A percentile compares a stretch with the other conserved stretches of the same genome.
Conservation (phyloP, 257 asterid genomes). For the Orobanche coerulescens region DNA sequence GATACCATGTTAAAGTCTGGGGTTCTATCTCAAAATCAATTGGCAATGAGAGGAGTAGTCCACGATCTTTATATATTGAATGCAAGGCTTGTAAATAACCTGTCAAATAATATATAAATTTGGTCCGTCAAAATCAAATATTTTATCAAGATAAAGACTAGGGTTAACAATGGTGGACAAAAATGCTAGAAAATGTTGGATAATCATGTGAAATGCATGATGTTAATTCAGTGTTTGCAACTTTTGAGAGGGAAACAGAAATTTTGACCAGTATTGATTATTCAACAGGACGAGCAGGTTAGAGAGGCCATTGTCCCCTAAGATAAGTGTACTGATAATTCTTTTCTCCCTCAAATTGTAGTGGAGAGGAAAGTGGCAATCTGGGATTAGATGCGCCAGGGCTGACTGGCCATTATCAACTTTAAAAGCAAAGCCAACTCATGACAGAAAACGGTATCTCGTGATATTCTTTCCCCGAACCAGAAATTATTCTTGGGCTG, state of each 20-base stretch:
- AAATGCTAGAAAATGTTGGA: neutral
- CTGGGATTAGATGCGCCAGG: slow-evolving; percentile 90
- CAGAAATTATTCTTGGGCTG: slow-evolving; percentile 93
- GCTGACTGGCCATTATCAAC: slow-evolving; percentile 93
- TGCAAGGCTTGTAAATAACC: neutral
- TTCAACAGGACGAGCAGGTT: no score
- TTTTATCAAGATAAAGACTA: neutral
- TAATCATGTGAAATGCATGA: no score
- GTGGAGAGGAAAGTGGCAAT: slow-evolving; percentile 99
- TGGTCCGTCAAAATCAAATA: neutral
- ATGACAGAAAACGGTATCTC: slow-evolving; percentile 81
- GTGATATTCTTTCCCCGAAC: slow-evolving; percentile 92
- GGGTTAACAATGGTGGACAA: slow-evolving; percentile 1
- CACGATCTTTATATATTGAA: no score
- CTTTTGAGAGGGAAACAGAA: no score
- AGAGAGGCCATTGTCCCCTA: no score
- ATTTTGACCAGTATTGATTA: no score
- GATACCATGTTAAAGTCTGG: no score
- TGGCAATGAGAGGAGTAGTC: no score
- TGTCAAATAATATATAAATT: neutral
- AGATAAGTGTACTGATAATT: slow-evolving; percentile 15
- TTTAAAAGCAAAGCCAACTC: slow-evolving; percentile 91
- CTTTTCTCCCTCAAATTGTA: slow-evolving; percentile 28
- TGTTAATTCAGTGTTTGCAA: no score
- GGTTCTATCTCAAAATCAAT: no score